These are phyloP conservation scores for Neurospora crassa DNA, from an alignment of 2,329 filamentous ascomycete species.

Conservation along the genomic window DNA sequence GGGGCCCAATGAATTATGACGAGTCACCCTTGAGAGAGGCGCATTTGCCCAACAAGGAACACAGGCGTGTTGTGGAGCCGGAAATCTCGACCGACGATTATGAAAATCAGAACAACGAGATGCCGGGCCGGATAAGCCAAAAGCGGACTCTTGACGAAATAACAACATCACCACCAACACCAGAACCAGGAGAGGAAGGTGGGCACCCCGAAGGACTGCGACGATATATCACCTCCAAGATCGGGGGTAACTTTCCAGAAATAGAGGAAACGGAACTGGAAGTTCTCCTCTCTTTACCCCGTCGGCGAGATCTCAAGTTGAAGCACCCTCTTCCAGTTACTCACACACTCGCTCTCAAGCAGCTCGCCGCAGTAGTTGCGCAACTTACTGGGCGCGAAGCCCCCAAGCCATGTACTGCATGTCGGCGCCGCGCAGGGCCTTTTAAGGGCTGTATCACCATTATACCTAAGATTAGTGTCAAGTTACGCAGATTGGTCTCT, in stretches of 20 bases:
- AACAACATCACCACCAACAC: neutral
- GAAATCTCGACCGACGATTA: neutral
- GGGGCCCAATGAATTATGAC: neutral
- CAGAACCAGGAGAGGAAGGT: neutral
- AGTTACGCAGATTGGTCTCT: neutral
- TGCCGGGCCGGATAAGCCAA: neutral
- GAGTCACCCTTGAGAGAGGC: neutral
- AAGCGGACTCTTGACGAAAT: neutral
- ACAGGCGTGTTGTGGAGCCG: neutral
- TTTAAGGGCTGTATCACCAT: conserved; percentile 7
- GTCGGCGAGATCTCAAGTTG: conserved; percentile 2
- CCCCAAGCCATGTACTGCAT: conserved; percentile 6
- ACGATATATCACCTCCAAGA: conserved; percentile 2
- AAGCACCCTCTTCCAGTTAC: neutral
- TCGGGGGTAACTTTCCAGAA: neutral
- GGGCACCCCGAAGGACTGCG: conserved; percentile 4
- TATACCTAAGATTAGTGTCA: neutral
- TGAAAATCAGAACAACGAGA: neutral
- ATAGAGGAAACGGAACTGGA: neutral
- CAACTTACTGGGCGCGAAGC: conserved; percentile 8
- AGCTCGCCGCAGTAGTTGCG: conserved; percentile 1
- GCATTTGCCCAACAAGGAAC: neutral
- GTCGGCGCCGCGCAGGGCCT: conserved; percentile 5
- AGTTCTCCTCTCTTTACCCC: conserved; percentile 4
- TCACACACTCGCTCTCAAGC: neutral